Evolutionary conservation across 345 rosid species (phyloP), one percentile per base, ranked within the genome.

Genomic region (Acer saccharum): DNA sequence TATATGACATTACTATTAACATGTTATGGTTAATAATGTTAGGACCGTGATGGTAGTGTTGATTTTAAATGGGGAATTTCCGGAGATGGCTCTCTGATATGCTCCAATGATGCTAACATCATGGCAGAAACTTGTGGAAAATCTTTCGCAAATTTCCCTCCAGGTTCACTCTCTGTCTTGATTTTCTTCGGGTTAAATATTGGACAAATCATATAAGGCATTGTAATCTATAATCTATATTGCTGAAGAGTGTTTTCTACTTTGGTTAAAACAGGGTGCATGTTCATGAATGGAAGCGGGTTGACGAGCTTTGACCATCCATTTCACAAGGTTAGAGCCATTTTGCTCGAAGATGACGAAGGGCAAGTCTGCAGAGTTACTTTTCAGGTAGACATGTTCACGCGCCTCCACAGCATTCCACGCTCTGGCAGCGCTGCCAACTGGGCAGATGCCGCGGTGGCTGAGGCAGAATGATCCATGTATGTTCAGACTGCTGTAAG

Each of bases 61-160:
- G 81, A 83, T 72, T 77, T 87, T 11, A 82, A 77, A 54, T 87
- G 92, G 92, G 90, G 92, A 23, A 84, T 85, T 25, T 81, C 86
- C 46, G 89, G 81, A 5, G 89, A 87, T 72, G 90, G 89, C 2
- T 87, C 87, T 55, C 81, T 89, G 12, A 81, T 87, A 7, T 83
- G 80, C 13, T 88, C 90, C 39, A 83, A 88, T 84, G 90, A 91
- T 66, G 39, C 84, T 1, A 82, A 84, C 10, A 78, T 88, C 13
- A 81, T 87, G 17, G 82, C 77, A 84, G 84, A 77, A 32, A 89
- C 88, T 25, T 92, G 97, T 79, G 88, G 89, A 52, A 90, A 88
- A 80, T 91, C 89, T 55, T 87, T 65, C 50, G 82, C 90, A 10
- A 88, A 93, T 29, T 89, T 89, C 76, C 90, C 92, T 71, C 57